Base-by-base conservation (phyloP, 495 filamentous ascomycete species). In the Aspergillus incahuasiensis region DNA sequence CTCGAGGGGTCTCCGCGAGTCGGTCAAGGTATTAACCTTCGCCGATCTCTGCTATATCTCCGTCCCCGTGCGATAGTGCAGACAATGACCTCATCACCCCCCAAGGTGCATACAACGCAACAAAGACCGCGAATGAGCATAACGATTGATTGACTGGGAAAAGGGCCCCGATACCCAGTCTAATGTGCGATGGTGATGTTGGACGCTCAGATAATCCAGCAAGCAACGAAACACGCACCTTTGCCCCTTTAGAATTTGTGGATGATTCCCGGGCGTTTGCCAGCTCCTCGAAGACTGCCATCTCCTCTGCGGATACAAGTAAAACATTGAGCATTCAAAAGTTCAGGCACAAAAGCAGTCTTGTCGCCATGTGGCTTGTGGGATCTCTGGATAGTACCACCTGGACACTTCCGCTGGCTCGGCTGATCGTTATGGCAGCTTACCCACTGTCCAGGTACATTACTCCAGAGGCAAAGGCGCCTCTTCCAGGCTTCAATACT, bases 11-110 rank as follows among this genome's bases (percentile, higher is more conserved):
- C 13, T 13, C 21, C 21, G 47, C 28, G 40, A 28, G 49, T 52
- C 35, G 48, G 25, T 46, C 43, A 22, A 16, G 13, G 9, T 12
- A 21, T 44, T 50, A 56, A 39, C 38, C 50, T 50, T 22, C 34
- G 54, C 46, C 43, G 54, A 56, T 56, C 54, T 50, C 40, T 49
- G 54, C 38, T 50, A 44, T 50, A 44, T 41, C 12, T 41, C 48
- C 48, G 28, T 42, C 9, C 40, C 45, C 11, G 30, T 47, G 30
- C 6, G 15, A 22, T 12, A 34, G 39, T 50, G 54, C 45, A 35
- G 45, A 43, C 13, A 32, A 56, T 56, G 54, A 56, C 54, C 43
- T 56, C 54, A 56, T 50, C 38, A 15, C 30, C 21, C 8, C 28
- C 12, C 21, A n/a, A n/a, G 9, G 9, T 13, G 22, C 22, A 45